Percentiles rank a stretch among this genome's conserved stretches.
These are phyloP conservation scores for Rhodotorula babjevae DNA, from an alignment of 768 basidiomycete genomes.

Conservation along the genomic window DNA sequence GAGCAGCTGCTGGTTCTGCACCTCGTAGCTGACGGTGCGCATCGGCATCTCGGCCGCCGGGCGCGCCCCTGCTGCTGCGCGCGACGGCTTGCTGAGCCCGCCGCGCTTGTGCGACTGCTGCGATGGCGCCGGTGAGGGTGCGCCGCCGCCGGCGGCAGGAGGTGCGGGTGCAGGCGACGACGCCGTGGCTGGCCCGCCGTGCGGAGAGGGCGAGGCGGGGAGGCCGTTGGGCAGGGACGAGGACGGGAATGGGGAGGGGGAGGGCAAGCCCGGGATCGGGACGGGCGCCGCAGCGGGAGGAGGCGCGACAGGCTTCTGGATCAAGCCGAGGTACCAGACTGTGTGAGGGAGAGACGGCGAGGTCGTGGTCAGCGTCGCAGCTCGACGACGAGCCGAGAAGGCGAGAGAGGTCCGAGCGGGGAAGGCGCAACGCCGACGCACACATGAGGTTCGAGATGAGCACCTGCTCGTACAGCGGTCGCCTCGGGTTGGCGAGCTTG, in stretches of 20 bases:
- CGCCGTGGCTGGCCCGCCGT: not conserved
- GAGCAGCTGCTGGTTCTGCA: conserved; percentile 88
- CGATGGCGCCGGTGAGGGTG: conserved; percentile 42
- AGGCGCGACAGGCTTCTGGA: conserved; percentile 74
- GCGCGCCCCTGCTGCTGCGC: conserved; percentile 50
- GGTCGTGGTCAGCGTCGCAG: conserved; percentile 58
- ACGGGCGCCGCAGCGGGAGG: conserved; percentile 49
- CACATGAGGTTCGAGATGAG: conserved; percentile 52
- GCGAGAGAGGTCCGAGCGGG: not conserved
- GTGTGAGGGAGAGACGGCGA: not conserved
- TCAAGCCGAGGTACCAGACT: conserved; percentile 99
- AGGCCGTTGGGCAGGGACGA: too few relatives aligned
- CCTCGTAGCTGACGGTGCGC: conserved; percentile 83
- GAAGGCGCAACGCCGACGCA: not conserved
- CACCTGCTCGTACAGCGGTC: conserved; percentile 93
- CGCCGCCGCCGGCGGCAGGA: not conserved
- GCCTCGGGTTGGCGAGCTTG: conserved; percentile 92
- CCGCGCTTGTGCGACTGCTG: conserved; percentile 44
- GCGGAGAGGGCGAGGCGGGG: too few relatives aligned
- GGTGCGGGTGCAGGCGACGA: not conserved
- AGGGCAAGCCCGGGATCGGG: conserved; percentile 44
- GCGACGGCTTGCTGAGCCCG: conserved; percentile 42
- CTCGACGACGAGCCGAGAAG: conserved; percentile 51
- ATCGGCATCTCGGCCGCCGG: conserved; percentile 81
- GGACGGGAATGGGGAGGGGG: conserved; percentile 14